A percentile compares a stretch with the other conserved stretches of the same genome.
phyloP scores from a whole-genome alignment of 2,329 filamentous ascomycete species.

The Ambrosiella cleistominuta region DNA sequence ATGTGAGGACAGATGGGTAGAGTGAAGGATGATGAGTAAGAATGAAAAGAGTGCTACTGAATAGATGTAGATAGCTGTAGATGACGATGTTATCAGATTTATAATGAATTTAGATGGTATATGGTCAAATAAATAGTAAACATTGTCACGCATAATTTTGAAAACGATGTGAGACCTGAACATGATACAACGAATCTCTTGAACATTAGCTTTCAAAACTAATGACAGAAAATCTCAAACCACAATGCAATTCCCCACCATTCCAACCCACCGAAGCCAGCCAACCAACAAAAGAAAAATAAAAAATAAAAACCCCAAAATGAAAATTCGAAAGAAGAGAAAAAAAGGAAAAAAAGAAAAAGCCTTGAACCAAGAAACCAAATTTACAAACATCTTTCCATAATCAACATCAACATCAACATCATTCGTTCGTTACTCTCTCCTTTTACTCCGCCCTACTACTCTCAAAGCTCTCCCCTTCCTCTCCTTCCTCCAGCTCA shows the following conservation, averaged over 20 bases:
- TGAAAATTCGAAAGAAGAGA: not conserved
- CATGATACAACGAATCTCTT: not conserved
- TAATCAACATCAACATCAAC: not conserved
- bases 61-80: not conserved
- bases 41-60: not conserved
- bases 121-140: no score
- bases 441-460: not conserved
- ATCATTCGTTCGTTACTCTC: not conserved
- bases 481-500: not conserved
- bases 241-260: not conserved
- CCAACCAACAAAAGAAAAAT: not conserved
- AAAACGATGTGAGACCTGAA: no score
- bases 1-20: conserved; percentile 35
- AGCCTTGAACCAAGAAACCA: not conserved
- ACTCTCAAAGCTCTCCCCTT: not conserved
- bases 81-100: not conserved
- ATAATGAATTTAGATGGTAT: not conserved
- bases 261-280: not conserved
- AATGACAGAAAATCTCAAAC: not conserved
- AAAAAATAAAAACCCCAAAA: not conserved
- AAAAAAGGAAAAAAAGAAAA: not conserved
- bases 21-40: not conserved
- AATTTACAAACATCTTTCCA: not conserved
- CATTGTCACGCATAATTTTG: no score
- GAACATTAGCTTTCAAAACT: not conserved